Conservation (phyloP, 2,329 filamentous ascomycete genomes). For the Cadophora sp. region DNA sequence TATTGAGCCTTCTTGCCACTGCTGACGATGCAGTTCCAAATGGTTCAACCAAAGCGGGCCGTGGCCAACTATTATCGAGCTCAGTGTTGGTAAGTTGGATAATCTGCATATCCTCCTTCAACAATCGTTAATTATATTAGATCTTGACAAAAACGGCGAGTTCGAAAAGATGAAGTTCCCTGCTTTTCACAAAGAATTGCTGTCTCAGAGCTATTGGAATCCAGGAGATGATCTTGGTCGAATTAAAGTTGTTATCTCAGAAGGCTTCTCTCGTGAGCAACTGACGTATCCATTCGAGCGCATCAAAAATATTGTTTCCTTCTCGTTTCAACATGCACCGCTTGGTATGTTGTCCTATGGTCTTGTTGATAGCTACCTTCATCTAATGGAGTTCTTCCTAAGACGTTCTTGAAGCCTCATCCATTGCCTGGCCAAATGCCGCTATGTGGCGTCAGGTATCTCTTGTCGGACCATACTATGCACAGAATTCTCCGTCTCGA, state of each 20-base stretch:
- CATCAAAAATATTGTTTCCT: slow-evolving; percentile 75
- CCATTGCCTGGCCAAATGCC: slow-evolving; percentile 82
- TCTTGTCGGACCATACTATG: slow-evolving; percentile 44
- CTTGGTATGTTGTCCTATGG: slow-evolving; percentile 58
- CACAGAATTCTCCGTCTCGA: slow-evolving; percentile 42
- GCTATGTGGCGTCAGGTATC: slow-evolving; percentile 67
- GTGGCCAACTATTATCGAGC: slow-evolving; percentile 56
- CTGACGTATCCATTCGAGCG: slow-evolving; percentile 63
- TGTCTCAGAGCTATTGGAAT: slow-evolving; percentile 75
- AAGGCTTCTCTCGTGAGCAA: slow-evolving; percentile 67
- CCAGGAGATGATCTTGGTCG: slow-evolving; percentile 74
- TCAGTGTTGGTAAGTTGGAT: slow-evolving; percentile 51
- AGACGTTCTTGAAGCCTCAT: slow-evolving; percentile 76
- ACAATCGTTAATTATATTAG: slow-evolving; percentile 23
- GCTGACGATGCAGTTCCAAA: slow-evolving; percentile 46
- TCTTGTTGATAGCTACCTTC: not conserved
- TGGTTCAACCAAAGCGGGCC: slow-evolving; percentile 56
- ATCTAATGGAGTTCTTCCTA: slow-evolving; percentile 7
- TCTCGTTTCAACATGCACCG: slow-evolving; percentile 87
- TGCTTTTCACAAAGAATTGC: slow-evolving; percentile 70
- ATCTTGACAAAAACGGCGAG: slow-evolving; percentile 53
- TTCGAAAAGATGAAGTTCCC: slow-evolving; percentile 74
- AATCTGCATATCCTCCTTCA: not conserved
- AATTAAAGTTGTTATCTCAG: slow-evolving; percentile 78
- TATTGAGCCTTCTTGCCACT: not conserved